Percentiles rank a stretch among this genome's conserved stretches.
phyloP scores from a whole-genome alignment of 192 early-diverging fungal genomes.

The Linnemannia zychae region DNA sequence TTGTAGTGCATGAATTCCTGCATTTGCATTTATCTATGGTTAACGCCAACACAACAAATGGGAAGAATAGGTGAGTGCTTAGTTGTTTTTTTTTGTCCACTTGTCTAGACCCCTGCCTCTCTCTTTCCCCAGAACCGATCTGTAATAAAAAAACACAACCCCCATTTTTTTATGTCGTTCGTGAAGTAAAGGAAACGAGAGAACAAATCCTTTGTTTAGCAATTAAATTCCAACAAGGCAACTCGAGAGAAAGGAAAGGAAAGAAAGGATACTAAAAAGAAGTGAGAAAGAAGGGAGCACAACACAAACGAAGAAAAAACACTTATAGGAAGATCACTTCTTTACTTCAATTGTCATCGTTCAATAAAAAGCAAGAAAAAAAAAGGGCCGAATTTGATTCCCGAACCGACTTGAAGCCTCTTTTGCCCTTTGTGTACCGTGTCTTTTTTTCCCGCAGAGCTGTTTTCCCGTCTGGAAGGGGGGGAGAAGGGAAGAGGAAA shows the following conservation, averaged over 20 bases:
- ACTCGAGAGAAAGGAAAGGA: not conserved
- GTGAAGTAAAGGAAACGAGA: not conserved
- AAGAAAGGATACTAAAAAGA: not conserved
- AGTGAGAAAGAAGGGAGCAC: not conserved
- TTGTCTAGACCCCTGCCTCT: not conserved
- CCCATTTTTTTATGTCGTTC: not conserved
- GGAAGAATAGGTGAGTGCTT: not conserved
- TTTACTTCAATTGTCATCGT: not conserved
- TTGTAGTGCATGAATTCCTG: slow-evolving; percentile 9
- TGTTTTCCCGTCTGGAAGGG: not conserved
- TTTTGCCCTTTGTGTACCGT: not conserved
- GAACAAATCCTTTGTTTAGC: not conserved
- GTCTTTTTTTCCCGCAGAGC: not conserved
- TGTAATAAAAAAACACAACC: not conserved
- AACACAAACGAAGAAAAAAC: not conserved
- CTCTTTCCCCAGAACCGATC: not conserved
- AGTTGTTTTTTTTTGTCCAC: not conserved
- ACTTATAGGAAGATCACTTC: not conserved
- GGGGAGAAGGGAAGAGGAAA: not conserved
- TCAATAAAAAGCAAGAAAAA: not conserved
- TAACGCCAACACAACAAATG: not conserved
- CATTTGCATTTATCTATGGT: not conserved
- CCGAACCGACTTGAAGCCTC: slow-evolving; percentile 7
- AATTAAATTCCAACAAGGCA: not conserved
- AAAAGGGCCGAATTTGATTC: slow-evolving; percentile 11